These are phyloP conservation scores for Ceratocystis albifundus DNA, from an alignment of 2,329 filamentous ascomycete species.

Conservation along the genomic window DNA sequence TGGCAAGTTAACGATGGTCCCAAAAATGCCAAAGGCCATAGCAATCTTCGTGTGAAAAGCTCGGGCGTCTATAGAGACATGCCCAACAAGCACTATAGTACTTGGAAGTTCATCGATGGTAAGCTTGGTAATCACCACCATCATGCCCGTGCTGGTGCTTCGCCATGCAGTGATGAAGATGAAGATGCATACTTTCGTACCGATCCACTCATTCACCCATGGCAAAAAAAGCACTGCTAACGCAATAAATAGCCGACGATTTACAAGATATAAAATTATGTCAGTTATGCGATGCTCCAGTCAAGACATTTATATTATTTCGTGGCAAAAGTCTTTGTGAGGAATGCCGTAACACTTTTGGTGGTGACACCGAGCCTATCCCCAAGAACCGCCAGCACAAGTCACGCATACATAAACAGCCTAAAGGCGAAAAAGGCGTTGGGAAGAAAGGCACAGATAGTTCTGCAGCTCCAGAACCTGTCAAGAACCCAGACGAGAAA, in stretches of 20 bases:
- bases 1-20: slow-evolving; percentile 2
- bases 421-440: not conserved
- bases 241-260: not conserved
- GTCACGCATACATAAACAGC: not conserved
- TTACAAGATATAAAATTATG: not conserved
- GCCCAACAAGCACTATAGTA: not conserved
- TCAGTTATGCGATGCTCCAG: not conserved
- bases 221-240: not conserved
- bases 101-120: not conserved
- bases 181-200: not conserved
- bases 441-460: not conserved
- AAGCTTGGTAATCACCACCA: not conserved
- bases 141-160: not conserved
- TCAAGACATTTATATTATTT: not conserved
- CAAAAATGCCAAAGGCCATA: slow-evolving; percentile 2
- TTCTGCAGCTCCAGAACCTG: not conserved
- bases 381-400: not conserved
- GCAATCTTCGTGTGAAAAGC: not conserved
- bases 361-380: not conserved
- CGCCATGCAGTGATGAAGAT: not conserved
- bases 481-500: not conserved
- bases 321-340: not conserved
- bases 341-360: slow-evolving; percentile 8
- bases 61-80: not conserved
- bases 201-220: not conserved